Conservation (phyloP, 352 stramenopile species). For the Peronospora tabacina region DNA sequence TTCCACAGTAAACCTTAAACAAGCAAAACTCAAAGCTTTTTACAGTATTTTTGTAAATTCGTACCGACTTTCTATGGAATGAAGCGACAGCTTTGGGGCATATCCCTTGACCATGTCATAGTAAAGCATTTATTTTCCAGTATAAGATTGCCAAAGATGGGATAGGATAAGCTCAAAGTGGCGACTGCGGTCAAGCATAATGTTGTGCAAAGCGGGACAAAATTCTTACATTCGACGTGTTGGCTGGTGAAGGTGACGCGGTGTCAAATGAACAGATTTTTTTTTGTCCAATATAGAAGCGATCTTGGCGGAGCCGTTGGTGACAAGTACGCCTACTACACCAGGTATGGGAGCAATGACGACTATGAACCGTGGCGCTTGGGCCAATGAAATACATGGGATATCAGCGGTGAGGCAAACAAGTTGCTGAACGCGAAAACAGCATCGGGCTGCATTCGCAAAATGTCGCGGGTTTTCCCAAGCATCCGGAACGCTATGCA, state of each 20-base stretch:
- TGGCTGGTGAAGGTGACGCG: conserved; percentile 48
- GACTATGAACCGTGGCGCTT: conserved; percentile 77
- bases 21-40: conserved; percentile 71
- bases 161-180: conserved; percentile 67
- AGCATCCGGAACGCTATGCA: too few species aligned
- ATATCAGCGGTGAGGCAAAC: conserved; percentile 49
- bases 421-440: conserved; percentile 52
- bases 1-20: conserved; percentile 86
- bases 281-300: conserved; percentile 78
- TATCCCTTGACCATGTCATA: conserved; percentile 91
- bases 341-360: conserved; percentile 72
- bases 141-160: conserved; percentile 52
- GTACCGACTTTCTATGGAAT: conserved; percentile 88
- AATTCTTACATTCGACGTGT: conserved; percentile 85
- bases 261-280: conserved; percentile 72
- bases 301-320: conserved; percentile 64
- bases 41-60: conserved; percentile 74
- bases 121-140: conserved; percentile 87
- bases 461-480: too few species aligned
- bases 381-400: conserved; percentile 62
- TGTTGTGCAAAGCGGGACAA: conserved; percentile 77
- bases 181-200: conserved; percentile 61
- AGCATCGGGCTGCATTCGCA: too few species aligned
- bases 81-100: conserved; percentile 73
- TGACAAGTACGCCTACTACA: conserved; percentile 23